Evolutionary conservation across 164 flowering plant genomes (phyloP), one percentile per base, ranked within the genome.

Genomic region (Sextonia rubra): DNA sequence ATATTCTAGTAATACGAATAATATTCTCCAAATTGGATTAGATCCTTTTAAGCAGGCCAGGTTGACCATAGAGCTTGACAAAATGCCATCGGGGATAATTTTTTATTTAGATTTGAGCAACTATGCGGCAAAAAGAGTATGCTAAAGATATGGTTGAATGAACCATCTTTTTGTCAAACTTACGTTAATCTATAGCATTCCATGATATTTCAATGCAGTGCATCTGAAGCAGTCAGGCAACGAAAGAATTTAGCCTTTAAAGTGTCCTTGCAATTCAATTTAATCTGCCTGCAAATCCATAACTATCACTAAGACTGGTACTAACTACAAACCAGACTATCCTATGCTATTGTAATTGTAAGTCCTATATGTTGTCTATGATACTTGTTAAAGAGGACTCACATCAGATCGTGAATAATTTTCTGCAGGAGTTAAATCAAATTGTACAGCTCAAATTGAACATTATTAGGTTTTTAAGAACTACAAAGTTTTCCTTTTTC

Each of bases 161-260:
- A 52, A 52, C 20, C 3, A 52, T 52, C n/a, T 52, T 17, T 52
- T 52, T 18, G n/a, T 52, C 58, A 52, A 52, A 52, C 12, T 14
- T 52, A 4, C 12, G 58, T 52, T 52, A 18, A 52, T 52, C 58
- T 52, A 18, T 52, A 52, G 12, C 58, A 17, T 52, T 52, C 58
- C 58, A 52, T 52, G n/a, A 52, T 52, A 52, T 52, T 52, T 52
- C 58, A 52, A 52, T 52, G 58, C 58, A 52, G n/a, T 52, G 58
- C 58, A 52, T 52, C 58, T 52, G 58, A 52, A 52, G 58, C 58
- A 52, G 6, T 52, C 20, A 52, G 17, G 58, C 58, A 52, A 52
- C 18, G 12, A 52, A 15, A 17, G 58, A 52, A 17, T 14, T 52
- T 52, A 52, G 18, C 20, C 58, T 52, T 52, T 52, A 52, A 52